phyloP scores from a whole-genome alignment of 2,329 filamentous ascomycete genomes.

The Aspergillus sp. region DNA sequence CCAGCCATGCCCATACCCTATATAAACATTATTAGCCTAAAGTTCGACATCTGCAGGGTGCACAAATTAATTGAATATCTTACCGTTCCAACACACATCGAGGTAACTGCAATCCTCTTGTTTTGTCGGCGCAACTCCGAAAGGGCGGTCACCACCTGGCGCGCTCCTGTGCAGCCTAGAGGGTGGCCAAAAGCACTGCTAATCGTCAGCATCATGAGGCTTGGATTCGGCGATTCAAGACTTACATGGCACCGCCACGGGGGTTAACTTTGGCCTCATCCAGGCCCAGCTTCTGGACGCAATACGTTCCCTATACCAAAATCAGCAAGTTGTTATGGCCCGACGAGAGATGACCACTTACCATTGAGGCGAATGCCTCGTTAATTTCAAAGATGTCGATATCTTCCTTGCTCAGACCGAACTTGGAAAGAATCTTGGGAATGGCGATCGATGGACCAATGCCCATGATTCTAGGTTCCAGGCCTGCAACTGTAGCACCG shows the following conservation, averaged over 20 bases:
- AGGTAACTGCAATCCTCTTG: conserved; percentile 80
- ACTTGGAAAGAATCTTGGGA: conserved; percentile 80
- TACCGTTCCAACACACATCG: conserved; percentile 89
- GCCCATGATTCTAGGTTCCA: conserved; percentile 89
- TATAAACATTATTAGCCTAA: neutral
- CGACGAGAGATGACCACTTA: conserved; percentile 12
- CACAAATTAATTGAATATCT: conserved; percentile 51
- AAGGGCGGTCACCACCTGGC: conserved; percentile 84
- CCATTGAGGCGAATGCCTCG: conserved; percentile 80
- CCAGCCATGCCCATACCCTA: conserved; percentile 75
- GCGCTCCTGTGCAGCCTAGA: conserved; percentile 83
- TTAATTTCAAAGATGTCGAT: conserved; percentile 58
- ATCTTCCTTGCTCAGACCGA: conserved; percentile 62
- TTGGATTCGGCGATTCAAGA: neutral
- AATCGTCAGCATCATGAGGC: conserved; percentile 15
- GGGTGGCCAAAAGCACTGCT: conserved; percentile 79
- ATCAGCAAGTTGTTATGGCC: conserved; percentile 3
- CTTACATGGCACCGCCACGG: conserved; percentile 80
- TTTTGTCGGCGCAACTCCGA: conserved; percentile 80
- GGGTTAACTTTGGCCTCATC: conserved; percentile 86
- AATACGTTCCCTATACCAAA: conserved; percentile 75
- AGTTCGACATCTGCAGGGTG: neutral
- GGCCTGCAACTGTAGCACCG: conserved; percentile 76
- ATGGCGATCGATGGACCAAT: conserved; percentile 90
- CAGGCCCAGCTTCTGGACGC: conserved; percentile 77